Evolutionary conservation across 1,284 basidiomycete species (phyloP), one percentile per base, ranked within the genome.

Genomic region (Rugosomyces carneus): DNA sequence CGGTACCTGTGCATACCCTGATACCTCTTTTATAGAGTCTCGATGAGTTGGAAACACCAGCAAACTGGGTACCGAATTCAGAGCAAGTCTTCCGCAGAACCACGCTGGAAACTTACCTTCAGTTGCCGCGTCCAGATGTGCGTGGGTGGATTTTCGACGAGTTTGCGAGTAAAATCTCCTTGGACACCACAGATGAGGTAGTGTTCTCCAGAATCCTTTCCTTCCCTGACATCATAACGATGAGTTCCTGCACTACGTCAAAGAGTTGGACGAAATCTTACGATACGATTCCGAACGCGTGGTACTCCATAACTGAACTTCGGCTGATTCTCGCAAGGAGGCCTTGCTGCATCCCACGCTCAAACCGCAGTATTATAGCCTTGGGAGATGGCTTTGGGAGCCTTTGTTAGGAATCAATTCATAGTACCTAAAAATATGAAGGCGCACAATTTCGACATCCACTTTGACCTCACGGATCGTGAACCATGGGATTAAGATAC

Each of bases 1-100:
- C 86, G n/a, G 86, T 89, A 34, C 86, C 87, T 2, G 87, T 89
- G 62, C 87, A 89, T 51, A 89, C 80, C 58, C 85, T 81, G 57
- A 89, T 81, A 16, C 86, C 87, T 50, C 86, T 79, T 54, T 74
- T 84, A 64, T 89, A 89, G 11, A 89, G 57, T 0, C 69, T 76
- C 5, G 84, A 87, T 1, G 84, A 86, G 59, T 89, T 84, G 16
- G 85, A 86, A 34, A 89, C 81, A 50, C 84, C 86, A 16, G 85
- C 86, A 53, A 88, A 80, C 82, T 74, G 44, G 34, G 36, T 31
- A 46, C 40, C 29, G 15, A 19, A 36, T 42, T 31, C 45, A 40
- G 10, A 11, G 19, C 32, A 42, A 32, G 36, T 39, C 40, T 9
- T 31, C 32, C 26, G 27, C 39, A 38, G 29, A 3, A 18, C 16